Evolutionary conservation across 2,329 filamentous ascomycete species (phyloP).

Genomic region (Ceratocystis colombiana): DNA sequence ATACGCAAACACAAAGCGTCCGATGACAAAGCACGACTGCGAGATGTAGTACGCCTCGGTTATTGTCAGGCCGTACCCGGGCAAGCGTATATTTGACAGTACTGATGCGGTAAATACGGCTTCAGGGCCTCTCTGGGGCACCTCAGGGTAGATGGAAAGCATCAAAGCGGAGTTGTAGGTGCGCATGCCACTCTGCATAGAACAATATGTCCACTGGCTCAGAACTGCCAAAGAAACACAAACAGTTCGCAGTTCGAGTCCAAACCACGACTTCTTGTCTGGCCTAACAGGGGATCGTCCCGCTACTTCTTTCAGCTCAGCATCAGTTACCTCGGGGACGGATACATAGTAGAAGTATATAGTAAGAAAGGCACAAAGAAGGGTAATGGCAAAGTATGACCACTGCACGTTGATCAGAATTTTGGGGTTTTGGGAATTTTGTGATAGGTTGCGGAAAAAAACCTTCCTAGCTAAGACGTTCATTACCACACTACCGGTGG

Average conservation of each 20-base stretch:
- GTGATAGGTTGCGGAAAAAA: conserved; percentile 48
- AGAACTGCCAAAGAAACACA: conserved; percentile 59
- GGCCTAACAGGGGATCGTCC: conserved; percentile 42
- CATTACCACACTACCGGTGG: conserved; percentile 61
- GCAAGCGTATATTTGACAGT: conserved; percentile 19
- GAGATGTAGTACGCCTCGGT: conserved; percentile 62
- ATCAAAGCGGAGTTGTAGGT: conserved; percentile 50
- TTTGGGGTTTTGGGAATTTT: conserved; percentile 41
- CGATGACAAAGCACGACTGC: conserved; percentile 61
- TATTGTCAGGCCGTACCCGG: conserved; percentile 43
- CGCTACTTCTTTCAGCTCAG: conserved; percentile 43
- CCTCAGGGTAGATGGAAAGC: conserved; percentile 30
- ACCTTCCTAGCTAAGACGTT: conserved; percentile 62
- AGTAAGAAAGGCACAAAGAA: conserved; percentile 61
- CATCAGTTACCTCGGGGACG: conserved; percentile 50
- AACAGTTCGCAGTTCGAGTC: conserved; percentile 45
- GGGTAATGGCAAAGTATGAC: conserved; percentile 72
- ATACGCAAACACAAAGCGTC: conserved; percentile 57
- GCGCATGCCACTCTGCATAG: conserved; percentile 57
- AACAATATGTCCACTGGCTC: conserved; percentile 71
- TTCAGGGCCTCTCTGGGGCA: conserved; percentile 32
- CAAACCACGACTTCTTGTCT: conserved; percentile 40
- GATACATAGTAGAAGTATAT: conserved; percentile 61
- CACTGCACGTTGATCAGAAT: conserved; percentile 68
- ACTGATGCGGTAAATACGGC: conserved; percentile 29